phyloP scores from a whole-genome alignment of 441 rosid species.

The Croton laevigatus region DNA sequence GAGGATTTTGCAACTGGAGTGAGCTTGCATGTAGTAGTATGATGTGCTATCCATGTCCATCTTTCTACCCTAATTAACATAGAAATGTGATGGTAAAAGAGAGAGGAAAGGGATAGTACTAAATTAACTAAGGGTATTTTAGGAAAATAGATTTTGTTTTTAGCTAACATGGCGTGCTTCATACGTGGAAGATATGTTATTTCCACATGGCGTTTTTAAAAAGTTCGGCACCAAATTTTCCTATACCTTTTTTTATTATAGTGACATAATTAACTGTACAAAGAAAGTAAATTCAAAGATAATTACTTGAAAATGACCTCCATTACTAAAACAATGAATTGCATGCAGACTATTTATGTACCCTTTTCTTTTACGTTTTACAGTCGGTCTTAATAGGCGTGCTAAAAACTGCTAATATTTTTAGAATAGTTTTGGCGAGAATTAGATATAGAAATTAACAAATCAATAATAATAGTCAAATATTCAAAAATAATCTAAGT shows the following conservation, averaged over 20 bases:
- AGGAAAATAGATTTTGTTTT: too few relatives aligned
- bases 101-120: too few relatives aligned
- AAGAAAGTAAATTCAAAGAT: constrained; percentile 2
- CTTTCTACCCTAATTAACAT: too few relatives aligned
- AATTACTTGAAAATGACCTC: constrained; percentile 1
- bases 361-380: neutral
- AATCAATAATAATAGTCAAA: constrained; percentile 4
- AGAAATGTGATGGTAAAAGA: too few relatives aligned
- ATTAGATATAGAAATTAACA: neutral
- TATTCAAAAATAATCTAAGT: neutral
- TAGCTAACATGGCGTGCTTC: too few relatives aligned
- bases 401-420: neutral
- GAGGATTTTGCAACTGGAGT: too few relatives aligned
- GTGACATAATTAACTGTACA: neutral
- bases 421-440: neutral
- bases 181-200: too few relatives aligned
- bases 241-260: neutral
- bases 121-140: too few relatives aligned
- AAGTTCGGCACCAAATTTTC: too few relatives aligned
- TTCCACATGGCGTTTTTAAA: too few relatives aligned
- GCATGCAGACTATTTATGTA: neutral
- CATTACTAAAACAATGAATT: neutral
- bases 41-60: too few relatives aligned
- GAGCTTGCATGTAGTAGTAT: too few relatives aligned
- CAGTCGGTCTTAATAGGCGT: constrained; percentile 11